Evolutionary conservation across 768 basidiomycete genomes (phyloP), one percentile per base, ranked within the genome.

Genomic region (Xanthoconium purpureum): DNA sequence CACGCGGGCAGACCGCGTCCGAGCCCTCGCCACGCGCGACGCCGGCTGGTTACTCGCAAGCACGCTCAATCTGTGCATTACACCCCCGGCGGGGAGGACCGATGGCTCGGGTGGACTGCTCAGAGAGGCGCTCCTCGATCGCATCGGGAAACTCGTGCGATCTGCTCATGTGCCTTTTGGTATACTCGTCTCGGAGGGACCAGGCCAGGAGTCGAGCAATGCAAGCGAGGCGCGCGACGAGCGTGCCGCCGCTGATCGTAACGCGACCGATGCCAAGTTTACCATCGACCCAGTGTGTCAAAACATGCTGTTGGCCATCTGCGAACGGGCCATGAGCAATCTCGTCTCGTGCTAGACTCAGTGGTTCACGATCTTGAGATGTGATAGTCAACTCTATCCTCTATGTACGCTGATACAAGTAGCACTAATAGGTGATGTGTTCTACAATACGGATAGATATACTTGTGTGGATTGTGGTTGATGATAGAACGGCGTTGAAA

Each of bases 291-390:
- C 60, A 0, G 55, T 70, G 3, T 71, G 64, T 47, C 66, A 47
- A 48, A 60, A 66, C 45, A 71, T 70, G 57, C 18, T 72, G 35
- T 28, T 72, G 12, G 69, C 70, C 33, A 56, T 64, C 13, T 70
- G 69, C 48, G 69, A 72, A 54, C 64, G 61, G 13, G 56, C 64
- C 35, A 37, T 70, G 43, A 20, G 60, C 36, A 47, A 62, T 14
- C 56, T 66, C 24, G 38, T 33, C 11, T 37, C 54, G 9, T 35
- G 47, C 15, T 50, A 40, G 32, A 18, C 20, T 18, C 17, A 24
- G 4, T 24, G 24, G 24, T 24, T 24, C 24, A 24, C 24, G 24
- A 24, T 24, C 24, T 36, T 45, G 28, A 47, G 51, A 18, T 11
- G 38, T 52, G 38, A 32, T 13, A 15, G 13, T 30, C n/a, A 10